These are phyloP conservation scores for Populus hybrid DNA, from an alignment of 441 rosid genomes.

Conservation along the genomic window DNA sequence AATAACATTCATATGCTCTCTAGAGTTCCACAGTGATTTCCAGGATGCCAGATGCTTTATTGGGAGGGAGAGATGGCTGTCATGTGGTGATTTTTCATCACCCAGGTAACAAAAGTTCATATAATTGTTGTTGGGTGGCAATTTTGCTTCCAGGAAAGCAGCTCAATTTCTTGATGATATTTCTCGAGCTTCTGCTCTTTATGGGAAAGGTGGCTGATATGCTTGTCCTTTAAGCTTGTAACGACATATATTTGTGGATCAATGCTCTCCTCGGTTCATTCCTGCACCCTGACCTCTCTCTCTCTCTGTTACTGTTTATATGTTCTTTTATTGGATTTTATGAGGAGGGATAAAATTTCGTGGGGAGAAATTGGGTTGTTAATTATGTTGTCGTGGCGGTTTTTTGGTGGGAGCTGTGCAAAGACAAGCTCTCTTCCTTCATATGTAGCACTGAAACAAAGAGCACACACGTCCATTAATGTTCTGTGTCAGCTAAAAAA, in stretches of 20 bases:
- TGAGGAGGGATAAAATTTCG: background rate
- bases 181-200: slow-evolving; percentile 2
- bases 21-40: slow-evolving; percentile 1
- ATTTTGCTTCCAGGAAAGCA: background rate
- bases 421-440: background rate
- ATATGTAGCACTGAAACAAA: background rate
- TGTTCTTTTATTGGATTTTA: slow-evolving; percentile 6
- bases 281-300: background rate
- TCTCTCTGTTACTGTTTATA: background rate
- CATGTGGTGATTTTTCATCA: slow-evolving; percentile 3
- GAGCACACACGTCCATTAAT: background rate
- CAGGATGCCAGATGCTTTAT: slow-evolving; percentile 6
- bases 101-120: slow-evolving; percentile 1
- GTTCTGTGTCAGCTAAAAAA: background rate
- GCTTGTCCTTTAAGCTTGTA: slow-evolving; percentile 5
- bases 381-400: background rate
- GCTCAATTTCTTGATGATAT: slow-evolving; percentile 5
- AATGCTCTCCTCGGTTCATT: background rate
- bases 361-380: background rate
- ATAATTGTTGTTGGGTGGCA: background rate
- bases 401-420: background rate
- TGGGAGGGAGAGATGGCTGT: background rate
- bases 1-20: slow-evolving; percentile 7
- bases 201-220: background rate
- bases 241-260: background rate